Evolutionary conservation across 192 early-diverging fungal species (phyloP), one percentile per base, ranked within the genome.

Genomic region (Backusella sp.): DNA sequence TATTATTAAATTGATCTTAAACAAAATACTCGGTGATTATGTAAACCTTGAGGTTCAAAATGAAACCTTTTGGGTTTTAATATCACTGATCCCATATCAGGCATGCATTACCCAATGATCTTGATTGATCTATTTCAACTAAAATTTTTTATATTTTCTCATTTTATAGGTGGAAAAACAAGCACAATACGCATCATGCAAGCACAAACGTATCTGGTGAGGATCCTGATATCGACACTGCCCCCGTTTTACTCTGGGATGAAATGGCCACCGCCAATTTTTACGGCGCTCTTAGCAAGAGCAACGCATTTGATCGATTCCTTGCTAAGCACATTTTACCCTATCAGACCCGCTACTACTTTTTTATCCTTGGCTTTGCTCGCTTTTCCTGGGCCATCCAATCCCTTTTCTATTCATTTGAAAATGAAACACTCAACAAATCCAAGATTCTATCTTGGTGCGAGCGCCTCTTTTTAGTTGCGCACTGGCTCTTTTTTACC

Each of bases 201-300:
- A 86, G 88, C 6, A 91, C 94, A 75, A 96, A 96, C 78, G 87
- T 96, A 66, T 90, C 92, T 79, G 83, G 83, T 9, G 85, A 90
- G 32, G 94, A 96, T 88, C 94, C 94, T 44, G 94, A 96, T 82
- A 96, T 96, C 74, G 87, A 91, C 81, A 96, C 94, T 15, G 86
- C 92, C 77, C 94, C 94, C 28, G 81, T 92, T 42, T 84, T 96
- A 69, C 89, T 91, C 66, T 96, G 94, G 94, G 85, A 82, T 66
- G 90, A 91, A 78, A 80, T 87, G 73, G 85, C 90, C 19, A 80
- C 85, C 36, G 87, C 86, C 70, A 77, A 86, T 23, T 86, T 82
- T 32, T 84, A 86, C 76, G 83, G 82, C 32, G 76, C 85, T 19
- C 70, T 88, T 46, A 56, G 80, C 26, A 79, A 88, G 14, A 86